phyloP scores from a whole-genome alignment of 2,329 filamentous ascomycete genomes.

The Fusarium sp. region DNA sequence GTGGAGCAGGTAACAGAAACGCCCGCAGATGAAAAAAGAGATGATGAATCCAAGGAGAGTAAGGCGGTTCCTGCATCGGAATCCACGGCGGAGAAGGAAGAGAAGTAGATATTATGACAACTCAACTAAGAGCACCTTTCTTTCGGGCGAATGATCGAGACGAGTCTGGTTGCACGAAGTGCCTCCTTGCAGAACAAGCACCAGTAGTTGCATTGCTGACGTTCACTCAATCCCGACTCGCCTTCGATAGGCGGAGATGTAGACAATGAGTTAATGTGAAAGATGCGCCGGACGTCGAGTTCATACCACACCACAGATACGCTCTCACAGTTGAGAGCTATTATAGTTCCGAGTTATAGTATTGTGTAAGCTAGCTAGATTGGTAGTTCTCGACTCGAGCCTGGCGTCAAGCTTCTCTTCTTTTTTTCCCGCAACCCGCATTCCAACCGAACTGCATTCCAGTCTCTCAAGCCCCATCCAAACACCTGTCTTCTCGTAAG shows the following conservation, averaged over 20 bases:
- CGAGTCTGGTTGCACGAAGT: conserved; percentile 16
- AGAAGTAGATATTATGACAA: conserved; percentile 22
- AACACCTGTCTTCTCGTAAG: neutral
- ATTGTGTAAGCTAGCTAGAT: neutral
- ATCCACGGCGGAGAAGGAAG: conserved; percentile 32
- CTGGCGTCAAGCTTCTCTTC: conserved; percentile 20
- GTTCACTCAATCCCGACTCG: neutral
- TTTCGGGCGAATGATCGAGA: conserved; percentile 12
- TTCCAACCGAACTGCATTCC: conserved; percentile 20
- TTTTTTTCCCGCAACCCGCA: conserved; percentile 15
- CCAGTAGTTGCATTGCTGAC: neutral
- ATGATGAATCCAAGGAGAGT: conserved; percentile 21
- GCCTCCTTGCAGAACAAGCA: neutral
- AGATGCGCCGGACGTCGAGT: neutral
- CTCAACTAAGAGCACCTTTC: conserved; percentile 2
- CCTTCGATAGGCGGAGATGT: neutral
- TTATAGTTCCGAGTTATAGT: neutral
- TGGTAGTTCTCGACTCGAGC: neutral
- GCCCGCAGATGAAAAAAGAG: conserved; percentile 18
- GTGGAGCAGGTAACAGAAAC: conserved; percentile 26
- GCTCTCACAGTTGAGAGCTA: conserved; percentile 7
- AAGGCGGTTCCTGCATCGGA: conserved; percentile 26
- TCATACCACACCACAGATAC: neutral
- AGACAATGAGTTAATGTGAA: neutral
- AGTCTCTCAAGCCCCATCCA: conserved; percentile 5